Base-by-base conservation (phyloP, 2,329 filamentous ascomycete species). In the Zarea fungicola region DNA sequence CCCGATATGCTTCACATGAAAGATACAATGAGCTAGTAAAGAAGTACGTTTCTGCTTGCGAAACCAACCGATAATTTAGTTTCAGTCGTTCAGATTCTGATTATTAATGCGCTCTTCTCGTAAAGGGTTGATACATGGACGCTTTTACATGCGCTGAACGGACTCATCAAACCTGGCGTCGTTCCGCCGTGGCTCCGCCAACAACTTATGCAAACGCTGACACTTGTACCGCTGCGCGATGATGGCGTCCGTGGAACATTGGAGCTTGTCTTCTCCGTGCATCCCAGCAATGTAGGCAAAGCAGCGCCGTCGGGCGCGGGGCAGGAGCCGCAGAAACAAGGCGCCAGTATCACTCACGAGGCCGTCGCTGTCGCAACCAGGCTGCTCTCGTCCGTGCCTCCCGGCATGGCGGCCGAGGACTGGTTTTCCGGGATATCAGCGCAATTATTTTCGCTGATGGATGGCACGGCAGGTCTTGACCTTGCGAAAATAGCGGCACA, bases 231-330 rank as follows among this genome's bases (percentile, higher is more conserved):
- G 1, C 69, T 87, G 22, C 73, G 84, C 4, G 66, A 70, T 3
- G 75, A 80, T 52, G 85, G 85, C 16, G 81, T 89, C 13, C 76
- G 84, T 28, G 76, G 80, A 22, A 84, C 81, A 0, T 71, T 88
- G 52, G 84, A 88, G 59, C 88, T 88, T 58, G 73, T 89, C 29
- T 84, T 87, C 50, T 76, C 83, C 1, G 80, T 86, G 6, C 84
- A 87, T 52, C 78, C 84, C 0, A 74, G 77, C 52, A 72, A 69
- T 54, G 65, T 67, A 6, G 62, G 69, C 49, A 63, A 65, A 55
- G 46, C 61, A 1, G 64, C 69, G 6, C 71, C 74, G 48, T 66
- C 67, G 1, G 63, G 67, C 3, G 58, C 60, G 3, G 69, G 75
- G 0, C 76, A 78, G 56, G 80, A 77, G 4, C 69, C 75, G 1